Conservation (phyloP, 306 rosid genomes). For the Psophocarpus tetragonolobus region DNA sequence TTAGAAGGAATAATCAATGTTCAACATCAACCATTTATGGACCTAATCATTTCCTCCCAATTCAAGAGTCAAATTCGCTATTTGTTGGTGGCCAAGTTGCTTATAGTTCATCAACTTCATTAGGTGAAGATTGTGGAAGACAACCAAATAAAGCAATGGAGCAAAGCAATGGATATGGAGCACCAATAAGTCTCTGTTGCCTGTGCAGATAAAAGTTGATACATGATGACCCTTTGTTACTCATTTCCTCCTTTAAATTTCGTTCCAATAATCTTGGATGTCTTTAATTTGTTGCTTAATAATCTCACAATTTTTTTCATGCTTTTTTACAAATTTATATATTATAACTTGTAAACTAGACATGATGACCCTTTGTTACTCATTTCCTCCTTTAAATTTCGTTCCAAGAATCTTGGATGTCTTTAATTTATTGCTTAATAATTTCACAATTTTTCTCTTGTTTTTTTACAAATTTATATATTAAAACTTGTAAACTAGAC, state of each 20-base stretch:
- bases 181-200: conserved; percentile 40
- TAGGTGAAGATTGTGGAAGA: conserved; percentile 28
- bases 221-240: background rate
- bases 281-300: background rate
- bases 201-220: conserved; percentile 48
- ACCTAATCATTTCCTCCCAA: conserved; percentile 39
- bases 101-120: conserved; percentile 31
- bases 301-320: conserved; percentile 5
- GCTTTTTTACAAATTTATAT: too few species aligned
- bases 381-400: background rate
- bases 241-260: background rate
- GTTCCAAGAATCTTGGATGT: background rate
- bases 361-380: background rate
- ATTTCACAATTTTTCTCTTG: conserved; percentile 11
- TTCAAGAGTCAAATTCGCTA: conserved; percentile 37
- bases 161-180: conserved; percentile 41
- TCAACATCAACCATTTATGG: conserved; percentile 32
- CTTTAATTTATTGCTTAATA: background rate
- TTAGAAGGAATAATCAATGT: conserved; percentile 39
- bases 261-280: background rate
- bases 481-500: too few species aligned
- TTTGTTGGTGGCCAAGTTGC: conserved; percentile 43
- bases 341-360: too few species aligned
- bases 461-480: too few species aligned
- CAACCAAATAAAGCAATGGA: conserved; percentile 37